Evolutionary conservation across 768 basidiomycete species (phyloP), one percentile per base, ranked within the genome.

Genomic region (Crucibulum laeve): DNA sequence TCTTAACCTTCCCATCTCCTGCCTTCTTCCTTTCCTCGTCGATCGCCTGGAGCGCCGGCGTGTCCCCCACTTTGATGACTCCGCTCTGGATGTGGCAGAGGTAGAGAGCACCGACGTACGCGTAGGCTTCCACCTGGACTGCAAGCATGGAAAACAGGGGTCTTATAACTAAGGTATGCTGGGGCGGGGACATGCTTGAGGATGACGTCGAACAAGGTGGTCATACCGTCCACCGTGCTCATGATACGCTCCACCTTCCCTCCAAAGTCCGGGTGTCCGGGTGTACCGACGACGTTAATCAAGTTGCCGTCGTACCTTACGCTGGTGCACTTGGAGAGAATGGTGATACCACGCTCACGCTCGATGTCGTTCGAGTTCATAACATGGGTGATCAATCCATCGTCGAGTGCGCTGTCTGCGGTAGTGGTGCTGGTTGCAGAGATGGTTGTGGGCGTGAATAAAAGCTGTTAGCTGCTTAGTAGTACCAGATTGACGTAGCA

Each of bases 311-410:
- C n/a, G n/a, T n/a, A n/a, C n/a, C n/a, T n/a, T n/a, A n/a, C n/a
- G n/a, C n/a, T 22, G 11, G 19, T 8, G 8, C 11, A 8, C 19
- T 10, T 11, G 51, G 10, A 53, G 53, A 79, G 68, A 44, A 81
- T 81, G 14, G 79, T 80, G 41, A 81, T 81, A 7, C 79, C 78
- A 3, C 79, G 73, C 47, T 80, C 78, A 21, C 72, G 67, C 58
- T 81, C 79, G 5, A 74, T 61, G 62, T 73, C 72, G 52, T 73
- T 72, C 1, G 73, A 74, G 56, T 76, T 73, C 74, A 76, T 76
- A 17, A 74, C 56, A 4, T n/a, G n/a, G n/a, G n/a, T n/a, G n/a
- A n/a, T n/a, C n/a, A n/a, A n/a, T n/a, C n/a, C n/a, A n/a, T n/a
- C 74, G 39, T 68, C 65, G n/a, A 66, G 60, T 18, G 60, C 54